Evolutionary conservation across 306 rosid species (phyloP), one percentile per base, ranked within the genome.

Genomic region (Vigna unguiculata): DNA sequence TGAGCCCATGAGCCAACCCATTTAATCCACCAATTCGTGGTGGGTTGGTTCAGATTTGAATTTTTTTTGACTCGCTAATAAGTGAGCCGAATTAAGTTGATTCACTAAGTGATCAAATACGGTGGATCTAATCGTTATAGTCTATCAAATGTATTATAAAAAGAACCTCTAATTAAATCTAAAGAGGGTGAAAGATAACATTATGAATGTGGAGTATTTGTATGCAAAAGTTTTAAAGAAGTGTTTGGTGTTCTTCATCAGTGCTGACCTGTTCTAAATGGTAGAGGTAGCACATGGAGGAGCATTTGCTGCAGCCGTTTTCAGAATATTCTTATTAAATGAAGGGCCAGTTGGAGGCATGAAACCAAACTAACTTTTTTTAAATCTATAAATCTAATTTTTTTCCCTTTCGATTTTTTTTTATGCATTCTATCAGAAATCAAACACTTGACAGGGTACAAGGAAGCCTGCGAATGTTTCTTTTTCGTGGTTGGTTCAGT

Each of bases 271-370:
- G 85, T 83, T 81, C 78, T 81, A 83, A 89, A 85, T 84, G 86
- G 83, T 76, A 32, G 25, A 80, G 90, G 25, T 24, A 80, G 91
- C 97, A 91, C 97, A 89, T 91, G 97, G 97, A 74, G 91, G 88
- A 91, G 87, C 83, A 87, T 77, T 80, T 60, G 15, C 59, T 75
- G 86, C 72, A 60, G 82, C 77, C 84, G 62, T 74, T 40, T 88
- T 85, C 78, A 78, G 69, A 47, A 70, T 69, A 54, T 76, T 82
- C 80, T 77, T 60, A 74, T 61, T 47, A 48, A 75, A 45, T 79
- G 76, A 86, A 81, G 78, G 88, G 87, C 80, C 84, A 78, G 87
- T 62, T 58, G 53, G 77, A 68, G 73, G 83, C 82, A 81, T 82
- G 69, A 64, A 66, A 78, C 30, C 30, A 67, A 57, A 59, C 19